Base-by-base conservation (phyloP, 2,329 filamentous ascomycete genomes). In the Ceratocystis papillata region DNA sequence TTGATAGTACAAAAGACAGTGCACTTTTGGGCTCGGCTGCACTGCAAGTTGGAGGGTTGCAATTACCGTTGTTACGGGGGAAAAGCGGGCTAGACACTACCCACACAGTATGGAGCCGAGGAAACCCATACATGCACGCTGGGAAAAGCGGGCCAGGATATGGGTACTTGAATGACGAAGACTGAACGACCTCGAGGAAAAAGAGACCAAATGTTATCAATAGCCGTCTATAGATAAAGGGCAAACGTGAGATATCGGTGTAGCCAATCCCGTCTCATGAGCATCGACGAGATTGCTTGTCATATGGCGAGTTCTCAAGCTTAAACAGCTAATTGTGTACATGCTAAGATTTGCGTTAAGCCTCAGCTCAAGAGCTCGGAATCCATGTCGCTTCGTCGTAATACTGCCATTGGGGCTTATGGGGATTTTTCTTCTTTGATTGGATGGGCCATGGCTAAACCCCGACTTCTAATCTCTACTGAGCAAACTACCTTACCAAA, bases 1-100 rank as follows among this genome's bases (percentile, higher is more conserved):
- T 57, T 33, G 53, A 57, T 30, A 25, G 53, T 57, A 57, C 53
- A 57, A 33, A 57, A n/a, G 53, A 57, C 64, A 65, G 64, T 65
- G 64, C 64, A 25, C 20, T 22, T 25, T 63, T 53, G 53, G 62
- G 41, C 41, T 63, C 28, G 41, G 45, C 22, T 53, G 46, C 46
- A 12, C 28, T 63, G 15, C 22, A 62, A 62, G 25, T 3, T 46
- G 59, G 33, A 41, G 33, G 41, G 20, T 44, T 62, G 33, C 59
- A 28, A 57, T 57, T 57, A 57, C 53, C 53, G 12, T n/a, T 25
- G 37, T 41, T 57, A 57, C n/a, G 53, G 28, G 28, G 50, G 22
- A 22, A 25, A 59, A 33, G 55, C n/a, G 55, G 28, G 25, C 55
- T 57, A 30, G 53, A 59, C 55, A 37, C 37, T 59, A 37, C 33